A percentile compares a stretch with the other conserved stretches of the same genome.
Evolutionary conservation across 2,329 filamentous ascomycete genomes (phyloP).

Genomic region (Phialophora chinensis): DNA sequence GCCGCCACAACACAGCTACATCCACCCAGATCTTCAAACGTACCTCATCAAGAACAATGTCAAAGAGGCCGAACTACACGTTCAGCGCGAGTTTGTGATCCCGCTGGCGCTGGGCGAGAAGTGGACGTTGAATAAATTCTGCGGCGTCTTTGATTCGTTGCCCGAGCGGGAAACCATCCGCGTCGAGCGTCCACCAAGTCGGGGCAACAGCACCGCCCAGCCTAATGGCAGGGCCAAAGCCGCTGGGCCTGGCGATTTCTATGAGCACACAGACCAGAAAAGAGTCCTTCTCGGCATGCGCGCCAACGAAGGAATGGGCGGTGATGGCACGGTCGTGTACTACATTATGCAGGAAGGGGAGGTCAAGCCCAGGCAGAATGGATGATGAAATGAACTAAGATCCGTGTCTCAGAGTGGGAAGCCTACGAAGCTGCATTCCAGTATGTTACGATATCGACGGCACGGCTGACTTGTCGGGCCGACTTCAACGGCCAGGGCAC

Average conservation of each 20-base stretch:
- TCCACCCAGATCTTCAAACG: slow-evolving; percentile 69
- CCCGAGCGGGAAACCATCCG: slow-evolving; percentile 42
- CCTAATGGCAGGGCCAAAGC: slow-evolving; percentile 11
- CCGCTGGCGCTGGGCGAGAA: slow-evolving; percentile 64
- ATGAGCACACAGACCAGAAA: slow-evolving; percentile 56
- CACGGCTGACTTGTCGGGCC: background rate
- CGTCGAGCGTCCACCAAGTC: slow-evolving; percentile 13
- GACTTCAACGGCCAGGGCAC: background rate
- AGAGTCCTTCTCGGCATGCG: slow-evolving; percentile 64
- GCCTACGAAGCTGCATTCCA: background rate
- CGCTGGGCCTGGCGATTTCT: slow-evolving; percentile 33
- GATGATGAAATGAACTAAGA: slow-evolving; percentile 14
- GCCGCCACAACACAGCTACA: slow-evolving; percentile 65
- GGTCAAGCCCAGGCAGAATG: slow-evolving; percentile 69
- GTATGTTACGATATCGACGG: background rate
- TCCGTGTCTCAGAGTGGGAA: background rate
- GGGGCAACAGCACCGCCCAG: background rate
- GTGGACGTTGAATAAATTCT: slow-evolving; percentile 63
- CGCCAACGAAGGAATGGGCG: slow-evolving; percentile 55
- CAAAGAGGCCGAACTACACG: slow-evolving; percentile 52
- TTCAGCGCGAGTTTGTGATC: slow-evolving; percentile 65
- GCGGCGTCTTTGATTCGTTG: slow-evolving; percentile 63
- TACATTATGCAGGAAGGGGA: slow-evolving; percentile 69
- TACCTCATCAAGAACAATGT: slow-evolving; percentile 61
- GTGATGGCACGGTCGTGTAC: slow-evolving; percentile 68